Evolutionary conservation across 2,329 filamentous ascomycete genomes (phyloP).

Genomic region (Ophiognomonia clavigignenti-juglandacearum): DNA sequence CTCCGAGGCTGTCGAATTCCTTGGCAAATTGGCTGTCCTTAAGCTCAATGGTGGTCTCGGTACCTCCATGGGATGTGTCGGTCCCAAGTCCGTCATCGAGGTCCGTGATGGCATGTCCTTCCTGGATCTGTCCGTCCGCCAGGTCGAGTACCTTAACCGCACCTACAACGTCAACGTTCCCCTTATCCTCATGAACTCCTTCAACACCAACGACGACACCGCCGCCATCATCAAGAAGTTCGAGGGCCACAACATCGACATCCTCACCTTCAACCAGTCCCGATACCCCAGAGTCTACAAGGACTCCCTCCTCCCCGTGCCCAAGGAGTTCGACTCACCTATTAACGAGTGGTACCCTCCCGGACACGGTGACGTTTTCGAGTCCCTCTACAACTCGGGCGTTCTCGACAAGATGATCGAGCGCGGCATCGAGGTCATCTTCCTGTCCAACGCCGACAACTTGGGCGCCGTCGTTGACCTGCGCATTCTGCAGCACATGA

Average conservation of each 20-base stretch:
- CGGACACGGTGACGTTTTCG: constrained; percentile 98
- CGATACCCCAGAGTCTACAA: constrained; percentile 96
- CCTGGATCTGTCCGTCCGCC: constrained; percentile 94
- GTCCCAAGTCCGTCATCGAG: constrained; percentile 98
- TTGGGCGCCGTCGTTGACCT: constrained; percentile 95
- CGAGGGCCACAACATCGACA: constrained; percentile 99
- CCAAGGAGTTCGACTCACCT: constrained; percentile 80
- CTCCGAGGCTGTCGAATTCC: constrained; percentile 85
- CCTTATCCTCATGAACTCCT: constrained; percentile 99
- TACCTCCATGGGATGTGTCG: constrained; percentile 99
- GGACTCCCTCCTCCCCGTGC: constrained; percentile 93
- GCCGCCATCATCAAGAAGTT: constrained; percentile 99
- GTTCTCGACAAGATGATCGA: constrained; percentile 95
- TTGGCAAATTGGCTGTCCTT: constrained; percentile 95
- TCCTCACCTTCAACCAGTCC: constrained; percentile 99
- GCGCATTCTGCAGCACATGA: constrained; percentile 98
- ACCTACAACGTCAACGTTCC: constrained; percentile 97
- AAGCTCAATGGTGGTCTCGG: constrained; percentile 99
- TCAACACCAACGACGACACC: constrained; percentile 98
- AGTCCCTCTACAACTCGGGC: constrained; percentile 98
- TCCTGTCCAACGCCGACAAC: constrained; percentile 99
- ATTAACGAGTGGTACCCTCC: constrained; percentile 98
- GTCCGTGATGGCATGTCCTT: constrained; percentile 99
- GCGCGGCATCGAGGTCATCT: constrained; percentile 94
- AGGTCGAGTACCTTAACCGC: constrained; percentile 98